Conservation (phyloP, 257 asterid species). For the Cordia subcordata region DNA sequence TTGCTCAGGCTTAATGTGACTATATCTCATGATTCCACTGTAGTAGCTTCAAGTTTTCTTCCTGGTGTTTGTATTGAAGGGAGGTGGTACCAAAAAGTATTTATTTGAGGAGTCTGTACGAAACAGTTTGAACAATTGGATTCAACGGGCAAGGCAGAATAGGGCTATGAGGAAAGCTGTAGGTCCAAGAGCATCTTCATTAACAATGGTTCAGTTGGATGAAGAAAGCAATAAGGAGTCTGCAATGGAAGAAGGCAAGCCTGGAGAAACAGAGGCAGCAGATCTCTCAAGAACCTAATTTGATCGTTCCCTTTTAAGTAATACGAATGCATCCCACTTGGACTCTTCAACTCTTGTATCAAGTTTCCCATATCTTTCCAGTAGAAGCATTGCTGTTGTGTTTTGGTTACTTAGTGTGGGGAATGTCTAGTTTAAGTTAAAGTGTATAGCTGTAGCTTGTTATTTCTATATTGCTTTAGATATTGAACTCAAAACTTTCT, state of each 20-base stretch:
- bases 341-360: no score
- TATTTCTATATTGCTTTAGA: no score
- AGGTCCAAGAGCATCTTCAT: slow-evolving; percentile 14
- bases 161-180: slow-evolving; percentile 18
- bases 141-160: slow-evolving; percentile 47
- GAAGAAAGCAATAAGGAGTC: slow-evolving; percentile 15
- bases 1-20: neutral
- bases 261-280: slow-evolving; percentile 15
- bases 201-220: neutral
- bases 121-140: slow-evolving; percentile 53
- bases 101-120: slow-evolving; percentile 53
- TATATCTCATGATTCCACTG: neutral
- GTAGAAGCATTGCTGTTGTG: no score
- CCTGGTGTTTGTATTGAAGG: slow-evolving; percentile 27
- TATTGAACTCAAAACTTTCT: no score
- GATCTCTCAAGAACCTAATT: neutral
- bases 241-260: slow-evolving; percentile 18
- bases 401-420: no score
- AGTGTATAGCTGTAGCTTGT: no score
- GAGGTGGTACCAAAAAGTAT: slow-evolving; percentile 55
- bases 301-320: no score
- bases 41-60: neutral
- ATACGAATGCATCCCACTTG: no score
- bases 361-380: no score
- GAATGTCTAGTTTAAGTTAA: no score